Percentiles rank a stretch among this genome's conserved stretches.
Evolutionary conservation across 257 asterid species (phyloP).

Genomic region (Primulina tabacum): DNA sequence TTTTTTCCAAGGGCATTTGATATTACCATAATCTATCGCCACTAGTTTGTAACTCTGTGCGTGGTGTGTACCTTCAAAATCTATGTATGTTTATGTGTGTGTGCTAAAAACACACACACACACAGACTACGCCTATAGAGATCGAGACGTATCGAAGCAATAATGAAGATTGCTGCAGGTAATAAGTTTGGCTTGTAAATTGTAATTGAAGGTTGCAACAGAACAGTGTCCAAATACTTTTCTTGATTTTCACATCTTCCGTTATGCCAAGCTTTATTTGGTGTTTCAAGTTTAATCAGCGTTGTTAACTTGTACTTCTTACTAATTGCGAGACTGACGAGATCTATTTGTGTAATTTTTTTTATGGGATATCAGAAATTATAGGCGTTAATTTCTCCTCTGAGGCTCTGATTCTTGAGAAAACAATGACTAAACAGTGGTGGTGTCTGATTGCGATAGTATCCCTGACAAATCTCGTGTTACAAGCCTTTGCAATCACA

Average conservation of each 20-base stretch:
- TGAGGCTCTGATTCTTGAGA: background rate
- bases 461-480: constrained; percentile 32
- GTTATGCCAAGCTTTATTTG: constrained; percentile 38
- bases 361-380: constrained; percentile 9
- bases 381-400: constrained; percentile 13
- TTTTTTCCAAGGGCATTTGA: background rate
- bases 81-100: background rate
- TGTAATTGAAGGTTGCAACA: constrained; percentile 36
- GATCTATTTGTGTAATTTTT: constrained; percentile 7
- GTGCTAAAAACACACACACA: background rate
- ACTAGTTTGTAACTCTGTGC: constrained; percentile 11
- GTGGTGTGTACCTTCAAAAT: background rate
- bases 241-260: constrained; percentile 40
- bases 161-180: constrained; percentile 17
- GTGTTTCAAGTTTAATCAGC: constrained; percentile 26
- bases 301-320: constrained; percentile 21
- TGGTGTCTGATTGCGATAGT: constrained; percentile 31
- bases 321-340: constrained; percentile 23
- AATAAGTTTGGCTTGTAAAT: constrained; percentile 30
- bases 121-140: background rate
- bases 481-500: constrained; percentile 45
- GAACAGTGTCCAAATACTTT: constrained; percentile 38
- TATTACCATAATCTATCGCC: background rate
- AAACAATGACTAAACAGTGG: constrained; percentile 43
- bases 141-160: background rate